Base-by-base conservation (phyloP, 352 stramenopile genomes). In the Pythium dissotocum region DNA sequence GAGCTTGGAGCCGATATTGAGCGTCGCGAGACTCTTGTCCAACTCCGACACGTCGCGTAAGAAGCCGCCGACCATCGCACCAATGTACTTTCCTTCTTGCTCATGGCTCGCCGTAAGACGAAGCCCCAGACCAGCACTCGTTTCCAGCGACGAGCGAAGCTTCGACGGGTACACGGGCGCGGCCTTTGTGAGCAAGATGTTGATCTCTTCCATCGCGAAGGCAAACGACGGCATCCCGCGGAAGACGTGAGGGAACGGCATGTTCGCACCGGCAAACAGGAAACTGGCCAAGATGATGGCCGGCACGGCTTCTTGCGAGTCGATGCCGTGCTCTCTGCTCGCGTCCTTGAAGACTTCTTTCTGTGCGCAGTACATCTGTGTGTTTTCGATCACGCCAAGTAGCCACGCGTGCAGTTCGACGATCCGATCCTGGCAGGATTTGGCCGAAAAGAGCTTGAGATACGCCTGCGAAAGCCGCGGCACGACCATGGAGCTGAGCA, bases 381-480 rank as follows among this genome's bases (percentile, higher is more conserved):
- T 92, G 51, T 83, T 89, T n/a, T 89, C 82, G 6, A 85, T 72
- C 40, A 93, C 84, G 24, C 73, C 79, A 36, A 72, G 61, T 9
- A 93, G 75, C 87, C 87, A 93, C 3, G 72, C 71, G 54, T 90
- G 79, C 4, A 95, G 78, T 63, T 93, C 82, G 46, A 91, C 76
- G 16, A 95, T 72, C 4, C 87, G 85, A 58, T 91, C 87, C 61
- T 85, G 87, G 73, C 84, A 92, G 33, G 89, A 80, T 59, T 90
- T 89, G 26, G 83, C 83, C 64, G 84, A 78, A 56, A 95, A 95
- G 28, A 93, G 79, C 70, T 95, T 89, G 46, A 95, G 73, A 59
- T 92, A 93, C 32, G 83, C 79, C 61, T 93, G 83, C 28, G 87
- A 91, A 16, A 95, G 72, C 8, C 70, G 62, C 7, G 87, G 87